Evolutionary conservation across 2,329 filamentous ascomycete species (phyloP).

Genomic region (Cytospora chrysosperma): DNA sequence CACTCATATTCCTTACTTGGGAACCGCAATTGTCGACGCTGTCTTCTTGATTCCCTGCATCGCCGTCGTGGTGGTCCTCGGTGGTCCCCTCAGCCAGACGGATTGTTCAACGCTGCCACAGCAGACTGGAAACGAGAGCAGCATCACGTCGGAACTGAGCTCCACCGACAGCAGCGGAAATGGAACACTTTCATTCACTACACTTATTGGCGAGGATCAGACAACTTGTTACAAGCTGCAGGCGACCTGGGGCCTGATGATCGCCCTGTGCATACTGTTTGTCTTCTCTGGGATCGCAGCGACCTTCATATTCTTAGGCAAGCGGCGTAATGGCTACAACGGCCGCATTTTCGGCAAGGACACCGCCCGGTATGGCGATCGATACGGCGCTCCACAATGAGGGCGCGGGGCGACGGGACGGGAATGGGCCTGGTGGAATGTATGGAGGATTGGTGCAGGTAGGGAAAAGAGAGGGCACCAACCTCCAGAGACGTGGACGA

Average conservation of each 20-base stretch:
- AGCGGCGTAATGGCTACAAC: slow-evolving; percentile 33
- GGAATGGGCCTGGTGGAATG: slow-evolving; percentile 20
- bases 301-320: slow-evolving; percentile 62
- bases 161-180: slow-evolving; percentile 41
- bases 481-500: slow-evolving; percentile 16
- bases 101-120: slow-evolving; percentile 60
- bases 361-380: slow-evolving; percentile 13
- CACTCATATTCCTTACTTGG: slow-evolving; percentile 77
- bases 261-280: slow-evolving; percentile 73
- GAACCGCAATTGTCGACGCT: slow-evolving; percentile 64
- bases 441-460: slow-evolving; percentile 15
- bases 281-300: slow-evolving; percentile 60
- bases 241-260: slow-evolving; percentile 81
- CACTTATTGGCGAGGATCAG: slow-evolving; percentile 52
- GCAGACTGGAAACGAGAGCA: slow-evolving; percentile 19
- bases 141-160: background rate
- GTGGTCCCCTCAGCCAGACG: slow-evolving; percentile 76
- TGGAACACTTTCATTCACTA: slow-evolving; percentile 39
- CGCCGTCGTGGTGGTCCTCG: slow-evolving; percentile 73
- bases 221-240: slow-evolving; percentile 81
- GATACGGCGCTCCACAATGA: slow-evolving; percentile 11
- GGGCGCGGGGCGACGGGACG: slow-evolving; percentile 13
- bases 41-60: slow-evolving; percentile 74
- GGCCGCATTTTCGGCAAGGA: slow-evolving; percentile 4
- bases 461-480: slow-evolving; percentile 5